These are phyloP conservation scores for Agaricales sp. DNA, from an alignment of 1,284 basidiomycete genomes.

Conservation along the genomic window DNA sequence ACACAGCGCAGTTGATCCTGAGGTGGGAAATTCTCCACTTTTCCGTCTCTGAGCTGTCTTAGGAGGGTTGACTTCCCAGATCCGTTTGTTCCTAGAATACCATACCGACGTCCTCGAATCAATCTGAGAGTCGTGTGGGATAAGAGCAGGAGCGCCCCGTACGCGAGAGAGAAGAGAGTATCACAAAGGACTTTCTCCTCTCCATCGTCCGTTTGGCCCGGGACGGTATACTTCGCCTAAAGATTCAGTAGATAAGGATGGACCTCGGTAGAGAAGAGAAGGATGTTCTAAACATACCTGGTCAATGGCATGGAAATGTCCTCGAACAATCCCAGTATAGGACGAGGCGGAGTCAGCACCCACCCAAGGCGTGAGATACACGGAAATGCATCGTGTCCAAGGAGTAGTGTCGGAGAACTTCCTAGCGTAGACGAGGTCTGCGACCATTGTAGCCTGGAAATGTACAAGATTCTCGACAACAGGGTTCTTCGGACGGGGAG, in stretches of 20 bases:
- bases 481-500: conserved; percentile 34
- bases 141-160: conserved; percentile 89
- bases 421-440: conserved; percentile 66
- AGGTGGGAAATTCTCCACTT: conserved; percentile 94
- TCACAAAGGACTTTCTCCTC: conserved; percentile 87
- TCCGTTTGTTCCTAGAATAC: conserved; percentile 93
- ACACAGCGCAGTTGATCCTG: conserved; percentile 79
- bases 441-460: conserved; percentile 67
- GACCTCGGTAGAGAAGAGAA: conserved; percentile 7
- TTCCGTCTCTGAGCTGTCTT: conserved; percentile 91
- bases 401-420: conserved; percentile 50
- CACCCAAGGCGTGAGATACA: conserved; percentile 66
- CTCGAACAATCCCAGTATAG: conserved; percentile 58
- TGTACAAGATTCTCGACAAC: conserved; percentile 45
- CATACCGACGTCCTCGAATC: conserved; percentile 87
- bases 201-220: conserved; percentile 39
- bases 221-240: conserved; percentile 43
- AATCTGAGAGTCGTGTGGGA: conserved; percentile 93
- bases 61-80: conserved; percentile 95
- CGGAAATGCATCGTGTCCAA: conserved; percentile 71
- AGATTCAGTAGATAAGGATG: conserved; percentile 7
- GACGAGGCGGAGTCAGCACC: conserved; percentile 31
- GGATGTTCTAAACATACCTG: conserved; percentile 25
- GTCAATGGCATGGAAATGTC: conserved; percentile 74
- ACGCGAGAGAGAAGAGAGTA: conserved; percentile 92